Conservation (phyloP, 306 rosid genomes). For the Pterocarpus santalinus region DNA sequence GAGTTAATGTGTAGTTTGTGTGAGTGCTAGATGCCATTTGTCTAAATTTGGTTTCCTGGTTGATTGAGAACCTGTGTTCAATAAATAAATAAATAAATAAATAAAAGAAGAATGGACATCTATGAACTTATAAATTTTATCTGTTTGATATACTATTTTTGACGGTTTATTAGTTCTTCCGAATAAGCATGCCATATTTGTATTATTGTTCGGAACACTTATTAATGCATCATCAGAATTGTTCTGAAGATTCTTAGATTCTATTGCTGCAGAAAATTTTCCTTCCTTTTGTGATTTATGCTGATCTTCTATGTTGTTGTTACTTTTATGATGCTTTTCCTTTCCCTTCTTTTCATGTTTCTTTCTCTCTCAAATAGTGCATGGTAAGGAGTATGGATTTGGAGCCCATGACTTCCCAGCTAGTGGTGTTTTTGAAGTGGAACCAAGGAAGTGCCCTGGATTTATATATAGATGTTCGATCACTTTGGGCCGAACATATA, state of each 20-base stretch:
- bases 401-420: constrained; percentile 94
- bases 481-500: constrained; percentile 66
- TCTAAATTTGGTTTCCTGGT: constrained; percentile 21
- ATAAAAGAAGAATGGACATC: neutral
- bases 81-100: neutral
- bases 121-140: constrained; percentile 19
- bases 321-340: constrained; percentile 6
- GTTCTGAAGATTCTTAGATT: constrained; percentile 25
- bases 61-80: constrained; percentile 8
- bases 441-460: constrained; percentile 94
- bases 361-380: constrained; percentile 59
- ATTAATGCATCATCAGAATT: constrained; percentile 2
- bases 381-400: constrained; percentile 95
- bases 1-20: neutral
- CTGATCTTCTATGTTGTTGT: constrained; percentile 15
- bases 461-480: constrained; percentile 77
- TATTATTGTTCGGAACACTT: neutral
- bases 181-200: constrained; percentile 21
- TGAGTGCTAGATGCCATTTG: neutral
- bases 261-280: constrained; percentile 1
- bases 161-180: neutral
- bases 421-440: constrained; percentile 98
- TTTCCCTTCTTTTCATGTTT: neutral
- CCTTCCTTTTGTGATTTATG: constrained; percentile 26
- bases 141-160: neutral